Base-by-base conservation (phyloP, 2,329 filamentous ascomycete genomes). In the Alternaria solani region DNA sequence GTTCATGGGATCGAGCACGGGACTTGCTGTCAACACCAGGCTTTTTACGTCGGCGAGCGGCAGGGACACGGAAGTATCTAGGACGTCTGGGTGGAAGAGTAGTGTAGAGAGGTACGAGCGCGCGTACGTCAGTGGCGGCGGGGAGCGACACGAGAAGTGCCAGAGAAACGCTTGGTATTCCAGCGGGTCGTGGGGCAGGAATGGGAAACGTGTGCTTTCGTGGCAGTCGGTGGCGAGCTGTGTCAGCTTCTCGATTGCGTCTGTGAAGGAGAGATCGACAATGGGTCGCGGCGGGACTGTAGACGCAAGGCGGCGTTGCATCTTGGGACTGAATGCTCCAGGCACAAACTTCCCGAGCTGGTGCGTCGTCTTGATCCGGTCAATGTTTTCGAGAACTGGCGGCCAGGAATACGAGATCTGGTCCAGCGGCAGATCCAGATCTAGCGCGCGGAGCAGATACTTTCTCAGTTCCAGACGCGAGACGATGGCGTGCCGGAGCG, bases 221-320 rank as follows among this genome's bases (percentile, higher is more conserved):
- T 87, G 81, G 2, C 89, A 90, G 76, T 97, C 92, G 57, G 86
- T 82, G 62, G 91, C 91, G 28, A 97, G 80, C 44, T 88, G 87
- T 57, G 85, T 85, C 63, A 97, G 84, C 67, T 92, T 89, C 20
- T 80, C 80, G 64, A 90, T 86, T 0, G 93, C 91, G 69, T 92
- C 89, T 14, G 89, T 86, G 67, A 92, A 90, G 26, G 86, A 87
- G 3, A 94, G 82, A 54, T 92, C 85, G 11, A 97, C 91, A 69
- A 97, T 94, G 0, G 94, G 94, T 8, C 94, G 87, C 7, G 95
- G 95, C 4, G 95, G 95, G 70, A 97, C 94, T 0, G 93, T 97
- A 68, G 93, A 97, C 1, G 95, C 94, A 32, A 99, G 84, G 64
- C 91, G 91, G n/a, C 94, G 87, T 75, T 99, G 95, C 38, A 98